Conservation (phyloP, 768 basidiomycete genomes). For the Xanthoconium stramineum region DNA sequence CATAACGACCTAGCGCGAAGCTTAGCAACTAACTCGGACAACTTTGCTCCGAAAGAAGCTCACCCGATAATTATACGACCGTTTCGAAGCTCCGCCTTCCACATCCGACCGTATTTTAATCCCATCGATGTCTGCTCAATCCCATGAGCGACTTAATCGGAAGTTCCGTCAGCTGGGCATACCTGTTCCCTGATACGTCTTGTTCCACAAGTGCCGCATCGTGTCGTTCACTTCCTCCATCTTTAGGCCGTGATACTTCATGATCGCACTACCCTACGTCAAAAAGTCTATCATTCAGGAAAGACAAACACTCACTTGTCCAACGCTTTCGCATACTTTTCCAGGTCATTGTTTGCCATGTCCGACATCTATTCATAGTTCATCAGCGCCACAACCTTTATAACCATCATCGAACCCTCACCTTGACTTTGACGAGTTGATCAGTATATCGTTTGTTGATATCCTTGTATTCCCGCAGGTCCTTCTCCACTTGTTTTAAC, state of each 20-base stretch:
- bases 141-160: constrained; percentile 11
- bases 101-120: constrained; percentile 94
- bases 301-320: constrained; percentile 67
- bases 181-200: constrained; percentile 99
- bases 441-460: constrained; percentile 83
- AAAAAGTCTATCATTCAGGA: neutral
- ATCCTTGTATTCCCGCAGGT: constrained; percentile 83
- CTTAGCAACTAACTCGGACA: constrained; percentile 15
- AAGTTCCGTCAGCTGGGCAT: constrained; percentile 13
- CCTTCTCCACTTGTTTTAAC: constrained; percentile 59
- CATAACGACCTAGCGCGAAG: constrained; percentile 81
- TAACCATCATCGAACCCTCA: constrained; percentile 29
- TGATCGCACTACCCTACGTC: constrained; percentile 73
- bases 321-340: constrained; percentile 96
- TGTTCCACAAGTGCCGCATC: constrained; percentile 96
- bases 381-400: neutral
- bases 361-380: constrained; percentile 73
- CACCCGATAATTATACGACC: constrained; percentile 96
- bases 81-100: constrained; percentile 85
- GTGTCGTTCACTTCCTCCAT: constrained; percentile 99
- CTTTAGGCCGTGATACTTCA: constrained; percentile 96
- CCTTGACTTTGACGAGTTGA: constrained; percentile 94
- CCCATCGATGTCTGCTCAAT: constrained; percentile 83
- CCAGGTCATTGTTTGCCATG: constrained; percentile 94
- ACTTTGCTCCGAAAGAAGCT: constrained; percentile 25